Percentiles rank a stretch among this genome's conserved stretches.
These are phyloP conservation scores for Cladosporium sp. DNA, from an alignment of 2,329 filamentous ascomycete genomes.

Conservation along the genomic window DNA sequence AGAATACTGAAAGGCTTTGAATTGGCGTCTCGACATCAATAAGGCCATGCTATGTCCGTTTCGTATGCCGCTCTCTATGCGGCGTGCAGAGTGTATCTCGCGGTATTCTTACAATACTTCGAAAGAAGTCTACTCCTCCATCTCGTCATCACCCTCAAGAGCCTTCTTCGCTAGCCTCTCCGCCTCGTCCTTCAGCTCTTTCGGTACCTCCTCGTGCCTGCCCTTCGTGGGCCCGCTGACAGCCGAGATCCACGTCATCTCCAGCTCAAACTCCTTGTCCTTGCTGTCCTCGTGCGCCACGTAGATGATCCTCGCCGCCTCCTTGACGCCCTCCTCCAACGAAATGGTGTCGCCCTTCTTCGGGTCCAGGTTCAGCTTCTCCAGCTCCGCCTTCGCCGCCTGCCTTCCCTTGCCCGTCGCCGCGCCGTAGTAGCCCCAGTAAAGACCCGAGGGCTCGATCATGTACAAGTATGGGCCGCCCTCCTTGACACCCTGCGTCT, in stretches of 20 bases:
- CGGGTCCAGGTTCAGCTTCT: constrained; percentile 78
- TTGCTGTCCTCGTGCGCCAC: constrained; percentile 98
- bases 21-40: constrained; percentile 4
- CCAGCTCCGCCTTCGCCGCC: constrained; percentile 93
- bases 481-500: constrained; percentile 65
- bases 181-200: constrained; percentile 82
- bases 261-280: constrained; percentile 98
- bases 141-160: constrained; percentile 79
- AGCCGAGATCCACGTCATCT: constrained; percentile 97
- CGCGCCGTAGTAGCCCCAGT: constrained; percentile 98
- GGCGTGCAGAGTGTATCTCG: constrained; percentile 7
- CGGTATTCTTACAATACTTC: constrained; percentile 13
- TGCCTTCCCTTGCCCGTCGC: constrained; percentile 96
- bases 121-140: constrained; percentile 64
- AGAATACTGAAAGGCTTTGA: no score
- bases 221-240: constrained; percentile 84
- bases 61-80: constrained; percentile 1
- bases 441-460: constrained; percentile 94
- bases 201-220: constrained; percentile 86
- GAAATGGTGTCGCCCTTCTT: constrained; percentile 63
- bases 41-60: constrained; percentile 10
- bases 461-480: constrained; percentile 95
- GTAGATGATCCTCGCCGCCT: constrained; percentile 95
- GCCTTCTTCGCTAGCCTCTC: constrained; percentile 88
- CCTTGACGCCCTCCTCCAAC: constrained; percentile 83